These are phyloP conservation scores for Xylariaceae sp. DNA, from an alignment of 2,329 filamentous ascomycete species.

Conservation along the genomic window DNA sequence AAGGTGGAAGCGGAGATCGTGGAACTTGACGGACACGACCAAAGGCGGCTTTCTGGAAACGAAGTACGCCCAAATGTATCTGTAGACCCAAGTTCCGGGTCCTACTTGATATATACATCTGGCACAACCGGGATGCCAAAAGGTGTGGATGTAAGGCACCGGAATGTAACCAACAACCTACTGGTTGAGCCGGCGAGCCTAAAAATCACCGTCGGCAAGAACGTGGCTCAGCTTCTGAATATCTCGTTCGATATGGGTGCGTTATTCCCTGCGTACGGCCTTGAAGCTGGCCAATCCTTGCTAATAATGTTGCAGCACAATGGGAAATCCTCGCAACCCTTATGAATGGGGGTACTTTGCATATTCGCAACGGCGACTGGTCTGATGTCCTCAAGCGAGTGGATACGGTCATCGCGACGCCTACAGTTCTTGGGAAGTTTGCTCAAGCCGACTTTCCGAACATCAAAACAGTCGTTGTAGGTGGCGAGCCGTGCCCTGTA, in stretches of 20 bases:
- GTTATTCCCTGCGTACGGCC: conserved; percentile 33
- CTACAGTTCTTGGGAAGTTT: conserved; percentile 59
- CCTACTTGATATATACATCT: conserved; percentile 54
- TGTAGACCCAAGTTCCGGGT: conserved; percentile 31
- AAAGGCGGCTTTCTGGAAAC: conserved; percentile 9
- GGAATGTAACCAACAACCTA: conserved; percentile 56
- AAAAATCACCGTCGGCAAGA: conserved; percentile 54
- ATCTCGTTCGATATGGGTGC: conserved; percentile 67
- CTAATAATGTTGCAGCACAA: conserved; percentile 49
- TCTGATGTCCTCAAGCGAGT: conserved; percentile 53
- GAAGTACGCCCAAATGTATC: conserved; percentile 21
- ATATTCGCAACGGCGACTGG: conserved; percentile 59
- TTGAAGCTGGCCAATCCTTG: conserved; percentile 6
- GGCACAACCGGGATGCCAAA: conserved; percentile 64
- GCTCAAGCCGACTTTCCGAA: conserved; percentile 53
- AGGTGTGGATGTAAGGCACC: conserved; percentile 63
- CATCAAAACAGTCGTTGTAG: conserved; percentile 59
- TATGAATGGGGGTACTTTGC: conserved; percentile 63
- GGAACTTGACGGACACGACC: conserved; percentile 22
- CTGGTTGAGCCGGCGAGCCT: conserved; percentile 58
- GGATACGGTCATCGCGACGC: conserved; percentile 60
- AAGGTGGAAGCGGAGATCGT: conserved; percentile 39
- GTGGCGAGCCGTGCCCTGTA: conserved; percentile 54
- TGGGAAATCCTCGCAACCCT: conserved; percentile 65
- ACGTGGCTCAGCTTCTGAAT: conserved; percentile 62